phyloP scores from a whole-genome alignment of 371 early-diverging fungal genomes.

The Mortierella sp. region DNA sequence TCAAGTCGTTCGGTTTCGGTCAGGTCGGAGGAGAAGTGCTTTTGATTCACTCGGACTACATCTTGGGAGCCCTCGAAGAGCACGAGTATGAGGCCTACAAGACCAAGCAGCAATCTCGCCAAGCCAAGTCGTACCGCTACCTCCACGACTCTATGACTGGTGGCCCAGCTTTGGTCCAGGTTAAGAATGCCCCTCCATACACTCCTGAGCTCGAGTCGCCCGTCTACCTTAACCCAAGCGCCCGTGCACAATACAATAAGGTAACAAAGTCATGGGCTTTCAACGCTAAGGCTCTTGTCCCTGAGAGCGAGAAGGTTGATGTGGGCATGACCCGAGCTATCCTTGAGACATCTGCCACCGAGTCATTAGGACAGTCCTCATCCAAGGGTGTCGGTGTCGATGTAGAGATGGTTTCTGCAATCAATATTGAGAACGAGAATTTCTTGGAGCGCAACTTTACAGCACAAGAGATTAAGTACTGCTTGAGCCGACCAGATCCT shows the following conservation, averaged over 20 bases:
- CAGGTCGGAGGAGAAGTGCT: constrained; percentile 96
- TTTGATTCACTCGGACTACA: constrained; percentile 93
- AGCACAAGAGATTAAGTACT: constrained; percentile 83
- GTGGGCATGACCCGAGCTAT: constrained; percentile 73
- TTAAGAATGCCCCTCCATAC: constrained; percentile 94
- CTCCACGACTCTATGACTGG: constrained; percentile 94
- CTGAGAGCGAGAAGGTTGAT: constrained; percentile 61
- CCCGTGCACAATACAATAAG: constrained; percentile 88
- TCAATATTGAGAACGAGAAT: constrained; percentile 85
- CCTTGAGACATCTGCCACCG: constrained; percentile 68
- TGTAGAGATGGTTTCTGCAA: constrained; percentile 87
- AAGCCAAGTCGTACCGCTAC: constrained; percentile 91
- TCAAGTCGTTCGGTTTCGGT: constrained; percentile 97
- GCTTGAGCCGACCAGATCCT: constrained; percentile 80
- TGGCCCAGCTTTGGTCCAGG: constrained; percentile 85
- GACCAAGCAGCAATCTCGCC: constrained; percentile 78
- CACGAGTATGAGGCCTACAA: constrained; percentile 81
- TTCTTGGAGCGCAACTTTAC: constrained; percentile 97
- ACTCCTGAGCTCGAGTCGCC: constrained; percentile 84
- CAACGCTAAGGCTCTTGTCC: constrained; percentile 61
- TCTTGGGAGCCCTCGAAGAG: constrained; percentile 84
- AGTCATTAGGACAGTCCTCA: constrained; percentile 42
- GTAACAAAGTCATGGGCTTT: constrained; percentile 83
- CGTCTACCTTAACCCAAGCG: constrained; percentile 94
- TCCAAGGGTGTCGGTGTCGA: constrained; percentile 88